These are phyloP conservation scores for Pyrus bretschneideri DNA, from an alignment of 306 rosid species.

Conservation along the genomic window DNA sequence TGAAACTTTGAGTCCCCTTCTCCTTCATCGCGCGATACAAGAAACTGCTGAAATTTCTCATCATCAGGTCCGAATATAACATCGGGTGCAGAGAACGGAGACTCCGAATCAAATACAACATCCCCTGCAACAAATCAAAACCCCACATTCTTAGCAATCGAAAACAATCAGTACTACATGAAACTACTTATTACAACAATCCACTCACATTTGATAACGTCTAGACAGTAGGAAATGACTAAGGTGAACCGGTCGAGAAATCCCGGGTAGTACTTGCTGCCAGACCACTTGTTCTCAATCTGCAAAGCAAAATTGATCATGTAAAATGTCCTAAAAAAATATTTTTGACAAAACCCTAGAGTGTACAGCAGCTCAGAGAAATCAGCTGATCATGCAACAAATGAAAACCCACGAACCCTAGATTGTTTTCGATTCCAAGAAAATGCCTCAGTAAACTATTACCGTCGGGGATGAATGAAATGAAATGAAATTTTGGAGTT, in stretches of 20 bases:
- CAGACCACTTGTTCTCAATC: conserved; percentile 88
- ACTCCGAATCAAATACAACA: conserved; percentile 47
- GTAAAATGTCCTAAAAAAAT: background rate
- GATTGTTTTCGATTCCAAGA: background rate
- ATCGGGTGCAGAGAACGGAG: conserved; percentile 72
- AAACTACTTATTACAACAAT: background rate
- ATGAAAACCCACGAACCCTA: background rate
- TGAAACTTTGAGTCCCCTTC: conserved; percentile 17
- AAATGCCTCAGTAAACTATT: background rate
- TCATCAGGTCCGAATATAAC: conserved; percentile 76
- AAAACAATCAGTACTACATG: background rate
- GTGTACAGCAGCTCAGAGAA: background rate
- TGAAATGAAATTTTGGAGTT: background rate
- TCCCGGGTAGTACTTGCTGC: conserved; percentile 49
- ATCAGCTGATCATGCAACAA: background rate
- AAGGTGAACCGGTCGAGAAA: conserved; percentile 72
- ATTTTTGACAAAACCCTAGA: conserved; percentile 2
- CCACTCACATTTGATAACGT: conserved; percentile 65
- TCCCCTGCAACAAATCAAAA: conserved; percentile 57
- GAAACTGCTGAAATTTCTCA: conserved; percentile 61
- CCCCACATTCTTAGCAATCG: background rate
- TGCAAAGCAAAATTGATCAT: conserved; percentile 19
- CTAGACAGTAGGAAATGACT: conserved; percentile 79
- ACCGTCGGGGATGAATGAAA: background rate
- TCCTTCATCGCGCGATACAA: conserved; percentile 27